These are phyloP conservation scores for Cyclotella sp. DNA, from an alignment of 108 stramenopile genomes.

Conservation along the genomic window DNA sequence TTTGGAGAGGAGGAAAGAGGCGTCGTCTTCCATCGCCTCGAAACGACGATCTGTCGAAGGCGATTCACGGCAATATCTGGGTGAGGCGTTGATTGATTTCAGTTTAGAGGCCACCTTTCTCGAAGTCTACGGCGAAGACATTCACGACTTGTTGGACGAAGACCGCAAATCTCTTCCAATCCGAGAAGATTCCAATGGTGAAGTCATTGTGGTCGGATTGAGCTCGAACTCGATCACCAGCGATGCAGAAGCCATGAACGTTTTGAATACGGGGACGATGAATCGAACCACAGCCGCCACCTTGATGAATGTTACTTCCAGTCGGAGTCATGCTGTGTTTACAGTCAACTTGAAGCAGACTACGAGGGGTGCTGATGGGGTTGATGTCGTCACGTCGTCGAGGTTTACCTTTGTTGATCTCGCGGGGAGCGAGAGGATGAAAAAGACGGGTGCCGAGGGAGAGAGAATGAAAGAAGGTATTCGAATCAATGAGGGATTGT, in stretches of 20 bases:
- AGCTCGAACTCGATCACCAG: conserved; percentile 48
- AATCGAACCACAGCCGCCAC: conserved; percentile 94
- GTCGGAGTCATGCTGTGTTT: conserved; percentile 86
- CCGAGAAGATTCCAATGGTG: conserved; percentile 80
- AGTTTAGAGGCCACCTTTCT: conserved; percentile 83
- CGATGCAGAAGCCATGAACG: conserved; percentile 67
- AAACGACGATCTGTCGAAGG: no score
- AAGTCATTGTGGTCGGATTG: conserved; percentile 70
- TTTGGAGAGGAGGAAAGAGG: conserved; percentile 50
- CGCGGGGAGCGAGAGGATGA: conserved; percentile 92
- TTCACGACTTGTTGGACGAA: conserved; percentile 84
- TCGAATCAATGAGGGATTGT: conserved; percentile 94
- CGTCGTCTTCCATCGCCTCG: conserved; percentile 24
- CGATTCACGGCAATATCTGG: no score
- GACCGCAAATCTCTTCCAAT: conserved; percentile 70
- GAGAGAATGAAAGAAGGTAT: conserved; percentile 89
- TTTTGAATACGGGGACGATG: conserved; percentile 87
- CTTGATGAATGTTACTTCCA: conserved; percentile 89
- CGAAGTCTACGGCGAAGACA: conserved; percentile 95
- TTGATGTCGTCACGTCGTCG: conserved; percentile 70
- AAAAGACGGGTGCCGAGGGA: conserved; percentile 93
- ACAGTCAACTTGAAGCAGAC: conserved; percentile 70
- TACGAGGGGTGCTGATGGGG: conserved; percentile 46
- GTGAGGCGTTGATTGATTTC: conserved; percentile 56
- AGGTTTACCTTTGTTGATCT: conserved; percentile 89